Conservation (phyloP, 257 asterid genomes). For the Mitragyna speciosa region DNA sequence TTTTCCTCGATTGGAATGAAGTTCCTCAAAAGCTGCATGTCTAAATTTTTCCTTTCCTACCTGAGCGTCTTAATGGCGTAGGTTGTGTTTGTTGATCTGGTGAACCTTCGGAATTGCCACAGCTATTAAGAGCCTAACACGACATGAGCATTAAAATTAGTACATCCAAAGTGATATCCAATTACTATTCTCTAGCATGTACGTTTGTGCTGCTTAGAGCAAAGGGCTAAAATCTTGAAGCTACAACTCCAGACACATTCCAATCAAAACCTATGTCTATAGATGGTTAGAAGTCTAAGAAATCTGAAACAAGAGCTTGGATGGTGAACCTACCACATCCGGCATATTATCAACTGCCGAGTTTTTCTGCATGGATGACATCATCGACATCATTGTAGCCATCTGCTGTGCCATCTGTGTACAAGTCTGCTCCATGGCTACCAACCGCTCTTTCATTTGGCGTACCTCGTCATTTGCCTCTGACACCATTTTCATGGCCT, state of each 20-base stretch:
- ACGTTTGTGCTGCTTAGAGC: neutral
- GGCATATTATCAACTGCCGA: slow-evolving; percentile 19
- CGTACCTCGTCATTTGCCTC: slow-evolving; percentile 36
- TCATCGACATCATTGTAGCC: slow-evolving; percentile 47
- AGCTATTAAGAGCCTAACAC: slow-evolving; percentile 8
- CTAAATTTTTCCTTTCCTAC: slow-evolving; percentile 10
- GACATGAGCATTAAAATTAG: neutral
- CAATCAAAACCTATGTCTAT: no score
- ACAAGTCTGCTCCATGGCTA: slow-evolving; percentile 44
- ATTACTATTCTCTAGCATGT: no score
- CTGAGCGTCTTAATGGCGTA: slow-evolving; percentile 13
- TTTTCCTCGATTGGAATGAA: no score
- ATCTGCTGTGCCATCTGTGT: slow-evolving; percentile 43
- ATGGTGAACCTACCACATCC: slow-evolving; percentile 21
- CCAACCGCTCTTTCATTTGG: slow-evolving; percentile 37
- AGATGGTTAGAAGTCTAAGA: neutral
- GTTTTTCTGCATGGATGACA: slow-evolving; percentile 34
- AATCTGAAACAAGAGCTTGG: neutral
- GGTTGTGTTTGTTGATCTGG: slow-evolving; percentile 10
- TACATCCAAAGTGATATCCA: neutral
- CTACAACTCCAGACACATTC: neutral
- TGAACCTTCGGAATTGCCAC: slow-evolving; percentile 7
- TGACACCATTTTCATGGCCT: slow-evolving; percentile 24
- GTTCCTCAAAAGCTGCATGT: neutral
- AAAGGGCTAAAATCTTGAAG: neutral